Percentiles rank a stretch among this genome's conserved stretches.
phyloP scores from a whole-genome alignment of 1,284 basidiomycete genomes.

The Rhodotorula sp. region DNA sequence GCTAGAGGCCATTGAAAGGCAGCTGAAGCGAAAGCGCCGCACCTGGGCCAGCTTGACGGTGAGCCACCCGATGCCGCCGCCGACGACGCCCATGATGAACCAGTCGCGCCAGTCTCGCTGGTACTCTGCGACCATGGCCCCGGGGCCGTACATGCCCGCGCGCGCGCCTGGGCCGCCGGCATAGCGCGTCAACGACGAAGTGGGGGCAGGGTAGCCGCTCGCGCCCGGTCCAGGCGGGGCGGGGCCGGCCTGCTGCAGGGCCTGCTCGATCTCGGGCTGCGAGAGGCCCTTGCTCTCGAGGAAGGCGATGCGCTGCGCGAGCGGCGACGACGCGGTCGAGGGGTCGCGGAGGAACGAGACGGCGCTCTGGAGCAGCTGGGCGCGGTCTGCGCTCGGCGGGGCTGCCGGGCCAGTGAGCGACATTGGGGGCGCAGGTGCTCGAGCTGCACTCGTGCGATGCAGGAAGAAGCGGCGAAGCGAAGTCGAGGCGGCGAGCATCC shows the following conservation, averaged over 20 bases:
- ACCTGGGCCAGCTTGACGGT: conserved; percentile 82
- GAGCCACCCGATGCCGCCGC: conserved; percentile 85
- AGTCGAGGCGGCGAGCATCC: too few relatives aligned
- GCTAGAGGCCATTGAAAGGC: too few relatives aligned
- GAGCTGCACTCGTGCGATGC: too few relatives aligned
- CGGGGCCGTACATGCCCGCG: background rate
- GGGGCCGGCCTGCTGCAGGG: conserved; percentile 55
- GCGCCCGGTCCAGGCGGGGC: background rate
- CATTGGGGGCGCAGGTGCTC: too few relatives aligned
- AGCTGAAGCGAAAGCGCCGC: conserved; percentile 42
- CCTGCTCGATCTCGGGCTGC: conserved; percentile 80
- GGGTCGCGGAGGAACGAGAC: conserved; percentile 46
- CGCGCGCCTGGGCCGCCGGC: background rate
- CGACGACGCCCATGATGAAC: conserved; percentile 92
- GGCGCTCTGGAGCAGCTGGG: conserved; percentile 32
- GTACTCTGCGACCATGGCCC: conserved; percentile 48
- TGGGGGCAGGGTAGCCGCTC: background rate
- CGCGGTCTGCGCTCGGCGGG: conserved; percentile 9
- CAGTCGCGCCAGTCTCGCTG: conserved; percentile 88
- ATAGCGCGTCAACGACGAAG: background rate
- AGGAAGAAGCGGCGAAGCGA: too few relatives aligned
- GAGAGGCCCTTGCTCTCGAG: conserved; percentile 90
- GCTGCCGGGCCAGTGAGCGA: background rate
- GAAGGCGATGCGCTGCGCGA: conserved; percentile 86
- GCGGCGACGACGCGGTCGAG: conserved; percentile 62